These are phyloP conservation scores for Candida stauntonica DNA, from an alignment of 805 yeast genomes.

Conservation along the genomic window DNA sequence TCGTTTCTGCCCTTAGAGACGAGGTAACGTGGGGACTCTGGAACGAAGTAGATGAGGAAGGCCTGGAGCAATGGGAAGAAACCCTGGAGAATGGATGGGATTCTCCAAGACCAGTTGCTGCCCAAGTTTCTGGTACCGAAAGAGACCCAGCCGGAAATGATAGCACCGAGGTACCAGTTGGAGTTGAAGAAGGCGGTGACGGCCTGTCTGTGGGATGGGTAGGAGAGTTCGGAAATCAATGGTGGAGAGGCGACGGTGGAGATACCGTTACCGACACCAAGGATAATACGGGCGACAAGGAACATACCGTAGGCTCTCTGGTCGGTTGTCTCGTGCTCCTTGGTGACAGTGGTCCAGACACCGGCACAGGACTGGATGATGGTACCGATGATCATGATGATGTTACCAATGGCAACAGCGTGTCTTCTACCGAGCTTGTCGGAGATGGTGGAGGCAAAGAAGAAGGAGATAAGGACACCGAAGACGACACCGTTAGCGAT, in stretches of 20 bases:
- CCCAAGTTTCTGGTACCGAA: slow-evolving; percentile 37
- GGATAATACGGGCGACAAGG: slow-evolving; percentile 35
- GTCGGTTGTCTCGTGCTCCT: slow-evolving; percentile 3
- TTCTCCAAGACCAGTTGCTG: slow-evolving; percentile 45
- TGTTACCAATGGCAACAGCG: slow-evolving; percentile 24
- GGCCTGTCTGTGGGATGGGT: slow-evolving; percentile 40
- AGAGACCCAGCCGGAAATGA: slow-evolving; percentile 48
- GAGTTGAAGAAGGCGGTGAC: slow-evolving; percentile 45
- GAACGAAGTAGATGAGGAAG: slow-evolving; percentile 35
- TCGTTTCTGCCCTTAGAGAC: slow-evolving; percentile 38
- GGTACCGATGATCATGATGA: slow-evolving; percentile 25
- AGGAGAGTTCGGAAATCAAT: slow-evolving; percentile 48
- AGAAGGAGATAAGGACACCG: slow-evolving; percentile 35
- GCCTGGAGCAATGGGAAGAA: slow-evolving; percentile 42
- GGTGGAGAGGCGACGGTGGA: slow-evolving; percentile 45
- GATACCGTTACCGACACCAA: slow-evolving; percentile 45
- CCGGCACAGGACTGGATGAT: slow-evolving; percentile 29
- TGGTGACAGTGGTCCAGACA: slow-evolving; percentile 12
- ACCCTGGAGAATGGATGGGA: slow-evolving; percentile 51
- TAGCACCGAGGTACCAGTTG: slow-evolving; percentile 51
- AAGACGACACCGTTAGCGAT: slow-evolving; percentile 38
- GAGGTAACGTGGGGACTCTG: slow-evolving; percentile 48
- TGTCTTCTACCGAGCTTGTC: slow-evolving; percentile 41
- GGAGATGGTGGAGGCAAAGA: slow-evolving; percentile 26
- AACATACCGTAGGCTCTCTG: slow-evolving; percentile 24